phyloP scores from a whole-genome alignment of 495 filamentous ascomycete species.

The Articulospora tetracladia region DNA sequence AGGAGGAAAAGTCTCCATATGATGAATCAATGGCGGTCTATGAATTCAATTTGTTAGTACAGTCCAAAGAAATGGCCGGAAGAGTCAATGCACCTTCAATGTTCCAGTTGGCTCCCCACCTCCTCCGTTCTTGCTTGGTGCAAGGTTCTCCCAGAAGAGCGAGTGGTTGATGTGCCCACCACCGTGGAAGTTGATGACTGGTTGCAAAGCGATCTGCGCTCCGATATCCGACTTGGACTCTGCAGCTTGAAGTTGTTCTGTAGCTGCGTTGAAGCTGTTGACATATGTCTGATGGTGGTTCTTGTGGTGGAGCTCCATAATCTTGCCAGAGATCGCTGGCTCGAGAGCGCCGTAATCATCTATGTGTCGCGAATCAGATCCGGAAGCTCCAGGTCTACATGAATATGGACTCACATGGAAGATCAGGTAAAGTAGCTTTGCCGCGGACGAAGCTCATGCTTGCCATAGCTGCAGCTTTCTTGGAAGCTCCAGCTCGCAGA shows the following conservation, averaged over 20 bases:
- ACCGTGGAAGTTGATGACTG: slow-evolving; percentile 94
- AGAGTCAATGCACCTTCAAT: slow-evolving; percentile 34
- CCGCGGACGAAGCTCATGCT: slow-evolving; percentile 72
- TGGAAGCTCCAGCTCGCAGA: slow-evolving; percentile 42
- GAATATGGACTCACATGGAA: slow-evolving; percentile 67
- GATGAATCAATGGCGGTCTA: slow-evolving; percentile 67
- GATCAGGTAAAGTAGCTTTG: slow-evolving; percentile 91
- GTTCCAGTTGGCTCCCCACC: slow-evolving; percentile 69
- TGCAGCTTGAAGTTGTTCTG: slow-evolving; percentile 58
- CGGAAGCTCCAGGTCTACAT: neutral
- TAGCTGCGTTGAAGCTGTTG: slow-evolving; percentile 61
- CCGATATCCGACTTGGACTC: slow-evolving; percentile 53
- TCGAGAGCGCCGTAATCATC: slow-evolving; percentile 92
- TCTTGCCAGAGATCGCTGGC: slow-evolving; percentile 90
- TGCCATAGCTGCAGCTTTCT: slow-evolving; percentile 50
- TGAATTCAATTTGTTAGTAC: neutral
- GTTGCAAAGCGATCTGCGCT: slow-evolving; percentile 75
- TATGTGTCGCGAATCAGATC: slow-evolving; percentile 26
- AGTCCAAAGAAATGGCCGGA: neutral
- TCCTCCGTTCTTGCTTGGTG: slow-evolving; percentile 62
- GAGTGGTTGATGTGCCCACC: slow-evolving; percentile 91
- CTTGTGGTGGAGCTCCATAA: slow-evolving; percentile 91
- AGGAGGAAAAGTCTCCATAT: slow-evolving; percentile 67
- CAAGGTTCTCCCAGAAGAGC: slow-evolving; percentile 91
- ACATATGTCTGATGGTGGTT: slow-evolving; percentile 82